These are phyloP conservation scores for Gynochthodes officinalis DNA, from an alignment of 257 asterid species.

Conservation along the genomic window DNA sequence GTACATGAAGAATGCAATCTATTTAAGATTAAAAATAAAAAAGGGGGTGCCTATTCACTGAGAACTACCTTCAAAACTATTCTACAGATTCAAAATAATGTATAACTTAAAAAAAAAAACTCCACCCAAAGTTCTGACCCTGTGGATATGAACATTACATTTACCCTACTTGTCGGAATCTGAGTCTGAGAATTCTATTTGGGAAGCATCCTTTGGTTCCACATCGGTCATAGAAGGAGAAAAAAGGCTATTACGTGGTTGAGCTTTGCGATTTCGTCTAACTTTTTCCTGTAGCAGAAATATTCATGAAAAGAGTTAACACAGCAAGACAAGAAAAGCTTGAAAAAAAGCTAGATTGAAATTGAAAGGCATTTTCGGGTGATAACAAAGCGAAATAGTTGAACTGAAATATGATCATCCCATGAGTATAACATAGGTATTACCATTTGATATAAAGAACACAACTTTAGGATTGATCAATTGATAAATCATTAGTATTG, in stretches of 20 bases:
- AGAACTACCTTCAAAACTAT: not conserved
- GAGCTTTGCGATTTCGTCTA: slow-evolving; percentile 36
- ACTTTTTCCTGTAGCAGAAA: slow-evolving; percentile 45
- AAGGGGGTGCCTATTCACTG: not conserved
- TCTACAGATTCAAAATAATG: not conserved
- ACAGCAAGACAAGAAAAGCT: too few relatives aligned
- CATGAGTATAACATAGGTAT: not conserved
- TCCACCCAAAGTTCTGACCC: not conserved
- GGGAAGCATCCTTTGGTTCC: slow-evolving; percentile 60
- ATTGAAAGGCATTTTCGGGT: not conserved
- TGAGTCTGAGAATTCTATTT: slow-evolving; percentile 59
- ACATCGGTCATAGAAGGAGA: slow-evolving; percentile 75
- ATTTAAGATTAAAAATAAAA: too few relatives aligned
- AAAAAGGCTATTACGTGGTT: slow-evolving; percentile 42
- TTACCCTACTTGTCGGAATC: slow-evolving; percentile 49
- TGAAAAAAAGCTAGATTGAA: too few relatives aligned
- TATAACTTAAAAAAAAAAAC: not conserved
- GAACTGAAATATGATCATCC: not conserved
- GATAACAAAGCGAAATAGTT: not conserved
- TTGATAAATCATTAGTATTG: not conserved
- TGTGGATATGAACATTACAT: not conserved
- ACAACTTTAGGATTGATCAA: not conserved
- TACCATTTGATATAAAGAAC: not conserved
- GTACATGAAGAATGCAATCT: too few relatives aligned
- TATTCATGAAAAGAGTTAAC: not conserved